These are phyloP conservation scores for Ophiostoma sp. DNA, from an alignment of 2,329 filamentous ascomycete genomes.

Conservation along the genomic window DNA sequence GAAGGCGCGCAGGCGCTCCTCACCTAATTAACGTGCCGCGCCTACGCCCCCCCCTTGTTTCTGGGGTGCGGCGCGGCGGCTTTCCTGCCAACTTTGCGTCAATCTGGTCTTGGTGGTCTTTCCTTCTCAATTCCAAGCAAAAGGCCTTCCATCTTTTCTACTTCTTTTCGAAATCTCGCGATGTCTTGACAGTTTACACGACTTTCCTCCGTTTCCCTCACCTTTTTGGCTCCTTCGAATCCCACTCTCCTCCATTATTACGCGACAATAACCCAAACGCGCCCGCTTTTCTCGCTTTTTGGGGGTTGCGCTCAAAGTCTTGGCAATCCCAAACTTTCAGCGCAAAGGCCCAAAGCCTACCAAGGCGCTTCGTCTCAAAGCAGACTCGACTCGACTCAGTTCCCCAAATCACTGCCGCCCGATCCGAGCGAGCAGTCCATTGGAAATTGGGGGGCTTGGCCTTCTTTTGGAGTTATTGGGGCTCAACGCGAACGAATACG, in stretches of 20 bases:
- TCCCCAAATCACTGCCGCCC: neutral
- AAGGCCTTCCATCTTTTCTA: neutral
- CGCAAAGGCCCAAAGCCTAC: neutral
- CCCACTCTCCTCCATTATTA: neutral
- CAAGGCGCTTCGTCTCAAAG: neutral
- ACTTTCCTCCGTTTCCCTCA: neutral
- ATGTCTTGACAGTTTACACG: neutral
- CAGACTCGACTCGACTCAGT: neutral
- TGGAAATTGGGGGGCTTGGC: neutral
- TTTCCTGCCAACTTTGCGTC: neutral
- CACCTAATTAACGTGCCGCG: neutral
- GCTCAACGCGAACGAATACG: neutral
- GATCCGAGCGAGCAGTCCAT: neutral
- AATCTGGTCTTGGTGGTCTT: neutral
- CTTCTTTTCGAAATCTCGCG: neutral
- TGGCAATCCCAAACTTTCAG: neutral
- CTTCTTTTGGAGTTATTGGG: neutral
- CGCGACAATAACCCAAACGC: neutral
- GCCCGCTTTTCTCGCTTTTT: constrained; percentile 6
- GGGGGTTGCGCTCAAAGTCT: neutral
- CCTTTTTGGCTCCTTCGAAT: neutral
- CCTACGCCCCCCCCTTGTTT: neutral
- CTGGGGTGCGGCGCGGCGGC: neutral
- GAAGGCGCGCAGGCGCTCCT: neutral
- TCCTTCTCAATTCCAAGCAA: neutral